phyloP scores from a whole-genome alignment of 148 eudicot species.

The Arbutus unedo region DNA sequence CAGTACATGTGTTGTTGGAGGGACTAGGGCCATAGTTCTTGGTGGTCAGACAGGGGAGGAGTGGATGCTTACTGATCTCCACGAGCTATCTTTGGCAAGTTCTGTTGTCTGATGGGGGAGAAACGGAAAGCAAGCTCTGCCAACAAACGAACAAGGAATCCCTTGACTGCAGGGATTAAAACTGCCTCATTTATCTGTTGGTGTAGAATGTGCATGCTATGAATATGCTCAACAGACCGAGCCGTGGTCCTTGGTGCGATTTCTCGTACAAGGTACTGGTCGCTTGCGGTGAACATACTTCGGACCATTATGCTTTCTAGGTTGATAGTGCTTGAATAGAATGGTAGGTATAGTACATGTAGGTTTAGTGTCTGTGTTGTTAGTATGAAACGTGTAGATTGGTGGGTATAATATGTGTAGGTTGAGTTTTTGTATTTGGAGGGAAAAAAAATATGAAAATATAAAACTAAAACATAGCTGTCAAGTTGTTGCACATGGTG shows the following conservation, averaged over 20 bases:
- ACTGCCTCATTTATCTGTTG: background rate
- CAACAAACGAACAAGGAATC: background rate
- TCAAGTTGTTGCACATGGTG: background rate
- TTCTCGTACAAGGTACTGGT: slow-evolving; percentile 23
- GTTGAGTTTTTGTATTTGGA: slow-evolving; percentile 14
- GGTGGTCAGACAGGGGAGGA: slow-evolving; percentile 98
- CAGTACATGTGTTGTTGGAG: slow-evolving; percentile 92
- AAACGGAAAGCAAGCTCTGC: slow-evolving; percentile 16
- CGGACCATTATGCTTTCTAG: slow-evolving; percentile 22
- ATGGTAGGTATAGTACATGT: slow-evolving; percentile 16
- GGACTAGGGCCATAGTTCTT: slow-evolving; percentile 92
- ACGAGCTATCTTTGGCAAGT: slow-evolving; percentile 75
- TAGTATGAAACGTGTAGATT: slow-evolving; percentile 1
- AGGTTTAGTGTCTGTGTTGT: slow-evolving; percentile 25
- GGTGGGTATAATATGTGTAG: slow-evolving; percentile 8
- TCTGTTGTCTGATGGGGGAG: slow-evolving; percentile 31
- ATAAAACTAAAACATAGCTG: background rate
- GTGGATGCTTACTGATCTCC: slow-evolving; percentile 88
- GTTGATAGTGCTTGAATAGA: slow-evolving; percentile 25
- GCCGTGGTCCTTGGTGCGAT: slow-evolving; percentile 18
- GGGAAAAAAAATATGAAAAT: background rate
- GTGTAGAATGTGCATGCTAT: slow-evolving; percentile 12
- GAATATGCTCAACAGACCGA: slow-evolving; percentile 7
- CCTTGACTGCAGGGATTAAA: slow-evolving; percentile 11
- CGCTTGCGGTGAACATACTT: slow-evolving; percentile 15